phyloP scores from a whole-genome alignment of 208 protist species.

The Tetramitus jugosus region DNA sequence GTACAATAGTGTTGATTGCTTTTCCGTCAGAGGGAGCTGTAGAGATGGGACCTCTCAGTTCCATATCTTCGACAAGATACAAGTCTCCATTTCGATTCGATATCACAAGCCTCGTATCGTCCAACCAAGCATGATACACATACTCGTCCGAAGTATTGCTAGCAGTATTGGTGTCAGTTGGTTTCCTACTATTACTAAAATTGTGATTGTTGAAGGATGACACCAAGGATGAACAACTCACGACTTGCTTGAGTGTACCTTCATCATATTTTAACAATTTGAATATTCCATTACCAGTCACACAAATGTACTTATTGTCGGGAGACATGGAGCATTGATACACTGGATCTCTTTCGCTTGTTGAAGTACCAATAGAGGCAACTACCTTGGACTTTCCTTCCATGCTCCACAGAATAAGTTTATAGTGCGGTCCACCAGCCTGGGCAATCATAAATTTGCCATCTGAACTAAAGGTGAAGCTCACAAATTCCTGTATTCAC shows the following conservation, averaged over 20 bases:
- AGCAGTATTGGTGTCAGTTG: slow-evolving; percentile 53
- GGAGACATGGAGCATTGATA: slow-evolving; percentile 80
- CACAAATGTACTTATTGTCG: slow-evolving; percentile 71
- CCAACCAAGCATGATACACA: slow-evolving; percentile 80
- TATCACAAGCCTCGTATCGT: slow-evolving; percentile 73
- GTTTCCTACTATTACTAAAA: slow-evolving; percentile 59
- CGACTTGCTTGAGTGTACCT: slow-evolving; percentile 53
- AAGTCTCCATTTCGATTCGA: slow-evolving; percentile 83
- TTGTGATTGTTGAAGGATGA: no score
- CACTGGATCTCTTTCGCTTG: slow-evolving; percentile 53
- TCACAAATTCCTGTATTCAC: slow-evolving; percentile 58
- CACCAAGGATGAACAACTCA: slow-evolving; percentile 48
- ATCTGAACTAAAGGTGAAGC: slow-evolving; percentile 66
- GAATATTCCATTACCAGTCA: slow-evolving; percentile 73
- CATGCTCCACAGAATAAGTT: slow-evolving; percentile 75
- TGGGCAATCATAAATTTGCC: slow-evolving; percentile 73
- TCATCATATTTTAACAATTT: slow-evolving; percentile 72
- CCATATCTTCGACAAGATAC: slow-evolving; percentile 76
- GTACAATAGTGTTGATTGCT: slow-evolving; percentile 64
- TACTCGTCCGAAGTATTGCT: no score
- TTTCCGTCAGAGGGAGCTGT: slow-evolving; percentile 73
- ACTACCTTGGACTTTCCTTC: slow-evolving; percentile 68
- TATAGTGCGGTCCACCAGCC: slow-evolving; percentile 62
- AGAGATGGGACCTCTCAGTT: slow-evolving; percentile 67
- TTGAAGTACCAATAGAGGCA: slow-evolving; percentile 35